Percentiles rank a stretch among this genome's conserved stretches.
phyloP scores from a whole-genome alignment of 2,329 filamentous ascomycete genomes.

The Xylaria sp. region DNA sequence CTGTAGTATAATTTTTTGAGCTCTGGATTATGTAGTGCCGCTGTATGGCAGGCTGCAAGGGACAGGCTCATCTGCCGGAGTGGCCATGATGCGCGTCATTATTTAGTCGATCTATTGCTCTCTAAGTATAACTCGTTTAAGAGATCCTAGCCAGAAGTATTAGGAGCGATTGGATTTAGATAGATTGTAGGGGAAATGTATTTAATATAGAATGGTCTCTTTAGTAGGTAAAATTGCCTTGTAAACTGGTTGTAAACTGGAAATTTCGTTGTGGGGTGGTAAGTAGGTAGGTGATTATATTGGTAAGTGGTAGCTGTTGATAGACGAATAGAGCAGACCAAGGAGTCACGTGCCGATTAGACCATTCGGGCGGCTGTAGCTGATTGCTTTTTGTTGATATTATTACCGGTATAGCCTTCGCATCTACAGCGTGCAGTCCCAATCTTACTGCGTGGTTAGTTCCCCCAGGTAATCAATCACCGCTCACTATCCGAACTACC shows the following conservation, averaged over 20 bases:
- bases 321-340: no score
- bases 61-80: no score
- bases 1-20: no score
- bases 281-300: no score
- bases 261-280: no score
- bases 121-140: neutral
- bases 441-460: neutral
- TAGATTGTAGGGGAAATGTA: neutral
- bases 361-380: neutral
- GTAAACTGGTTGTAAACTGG: neutral
- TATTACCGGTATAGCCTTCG: neutral
- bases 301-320: no score
- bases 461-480: neutral
- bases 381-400: conserved; percentile 3
- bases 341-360: conserved; percentile 19
- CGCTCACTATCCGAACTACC: neutral
- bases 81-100: no score
- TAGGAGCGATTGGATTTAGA: neutral
- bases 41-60: no score
- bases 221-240: no score
- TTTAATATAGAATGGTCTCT: neutral
- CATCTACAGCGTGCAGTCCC: neutral
- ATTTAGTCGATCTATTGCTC: no score
- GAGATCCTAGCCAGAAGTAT: neutral
- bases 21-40: no score